phyloP scores from a whole-genome alignment of 768 basidiomycete species.

The Collybiopsis luxurians region DNA sequence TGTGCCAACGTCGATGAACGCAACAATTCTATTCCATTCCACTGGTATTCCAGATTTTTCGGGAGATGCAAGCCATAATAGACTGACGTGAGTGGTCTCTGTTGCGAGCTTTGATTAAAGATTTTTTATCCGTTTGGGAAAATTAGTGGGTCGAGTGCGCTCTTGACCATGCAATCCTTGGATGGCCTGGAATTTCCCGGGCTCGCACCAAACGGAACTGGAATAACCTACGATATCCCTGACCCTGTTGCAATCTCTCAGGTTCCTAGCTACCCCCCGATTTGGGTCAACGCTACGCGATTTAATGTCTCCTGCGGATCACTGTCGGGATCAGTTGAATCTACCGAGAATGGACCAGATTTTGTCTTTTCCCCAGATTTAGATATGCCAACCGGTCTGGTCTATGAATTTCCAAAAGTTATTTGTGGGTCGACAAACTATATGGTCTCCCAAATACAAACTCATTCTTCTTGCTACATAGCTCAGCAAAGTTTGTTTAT shows the following conservation, averaged over 20 bases:
- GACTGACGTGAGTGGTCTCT: neutral
- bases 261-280: neutral
- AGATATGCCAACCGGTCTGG: neutral
- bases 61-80: neutral
- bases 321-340: neutral
- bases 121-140: neutral
- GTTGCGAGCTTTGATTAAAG: no score
- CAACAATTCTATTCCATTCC: neutral
- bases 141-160: neutral
- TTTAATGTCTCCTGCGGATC: constrained; percentile 4
- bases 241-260: neutral
- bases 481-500: neutral
- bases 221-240: constrained; percentile 3
- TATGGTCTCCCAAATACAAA: neutral
- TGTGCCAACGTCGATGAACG: neutral
- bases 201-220: neutral
- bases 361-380: neutral
- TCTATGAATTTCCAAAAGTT: neutral
- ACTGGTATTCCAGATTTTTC: constrained; percentile 3
- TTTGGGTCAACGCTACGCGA: neutral
- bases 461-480: neutral
- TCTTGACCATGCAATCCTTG: constrained; percentile 3
- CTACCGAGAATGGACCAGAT: neutral
- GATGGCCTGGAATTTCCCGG: neutral
- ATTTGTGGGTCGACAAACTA: neutral